These are phyloP conservation scores for Apiospora rasikravindrae DNA, from an alignment of 2,329 filamentous ascomycete species.

Conservation along the genomic window DNA sequence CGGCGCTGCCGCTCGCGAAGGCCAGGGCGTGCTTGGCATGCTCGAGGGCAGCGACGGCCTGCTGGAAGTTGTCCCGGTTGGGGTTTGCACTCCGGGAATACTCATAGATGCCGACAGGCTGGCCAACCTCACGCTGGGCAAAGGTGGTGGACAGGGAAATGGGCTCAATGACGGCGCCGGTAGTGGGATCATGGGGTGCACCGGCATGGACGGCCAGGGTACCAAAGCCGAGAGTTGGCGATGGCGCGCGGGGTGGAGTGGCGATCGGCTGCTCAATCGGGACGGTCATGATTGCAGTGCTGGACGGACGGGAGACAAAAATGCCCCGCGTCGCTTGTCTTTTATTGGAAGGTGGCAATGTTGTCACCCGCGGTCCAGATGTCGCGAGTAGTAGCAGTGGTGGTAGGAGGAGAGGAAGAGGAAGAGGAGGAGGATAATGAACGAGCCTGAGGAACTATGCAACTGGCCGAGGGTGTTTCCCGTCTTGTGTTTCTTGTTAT, in stretches of 20 bases:
- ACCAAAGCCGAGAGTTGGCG: conserved; percentile 81
- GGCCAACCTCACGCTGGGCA: conserved; percentile 86
- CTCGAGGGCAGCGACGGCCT: conserved; percentile 88
- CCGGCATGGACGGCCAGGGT: conserved; percentile 96
- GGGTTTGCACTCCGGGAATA: conserved; percentile 95
- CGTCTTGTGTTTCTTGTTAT: not conserved
- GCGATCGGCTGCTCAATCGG: conserved; percentile 56
- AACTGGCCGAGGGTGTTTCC: not conserved
- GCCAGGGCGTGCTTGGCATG: conserved; percentile 91
- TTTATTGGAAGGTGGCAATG: conserved; percentile 6
- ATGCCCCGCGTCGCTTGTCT: not conserved
- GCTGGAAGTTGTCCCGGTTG: conserved; percentile 94
- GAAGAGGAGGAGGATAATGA: not conserved
- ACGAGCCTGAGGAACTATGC: not conserved
- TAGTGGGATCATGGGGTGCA: conserved; percentile 85
- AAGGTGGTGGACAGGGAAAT: conserved; percentile 98
- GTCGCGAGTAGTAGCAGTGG: not conserved
- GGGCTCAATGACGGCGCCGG: conserved; percentile 93
- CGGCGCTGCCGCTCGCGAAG: conserved; percentile 92
- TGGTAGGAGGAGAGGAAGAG: no score
- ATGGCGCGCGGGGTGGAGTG: conserved; percentile 75
- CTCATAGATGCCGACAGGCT: conserved; percentile 87
- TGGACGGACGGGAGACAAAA: not conserved
- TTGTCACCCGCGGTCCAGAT: conserved; percentile 10
- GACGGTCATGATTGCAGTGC: conserved; percentile 27